Percentiles rank a stretch among this genome's conserved stretches.
phyloP scores from a whole-genome alignment of 192 early-diverging fungal genomes.

The Rhizoclosmatium globosum region DNA sequence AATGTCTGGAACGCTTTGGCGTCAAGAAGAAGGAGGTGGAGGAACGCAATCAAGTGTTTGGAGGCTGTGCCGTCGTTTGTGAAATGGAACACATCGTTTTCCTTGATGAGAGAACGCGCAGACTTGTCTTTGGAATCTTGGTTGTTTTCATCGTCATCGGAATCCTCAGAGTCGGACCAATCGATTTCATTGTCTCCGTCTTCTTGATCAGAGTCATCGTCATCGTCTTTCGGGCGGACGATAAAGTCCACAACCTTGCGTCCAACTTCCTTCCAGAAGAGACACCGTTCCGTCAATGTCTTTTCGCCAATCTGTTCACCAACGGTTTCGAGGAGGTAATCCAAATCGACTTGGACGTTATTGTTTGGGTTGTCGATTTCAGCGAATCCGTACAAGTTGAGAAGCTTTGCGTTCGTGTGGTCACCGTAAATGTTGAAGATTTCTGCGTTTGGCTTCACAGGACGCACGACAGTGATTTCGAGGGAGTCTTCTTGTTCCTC shows the following conservation, averaged over 20 bases:
- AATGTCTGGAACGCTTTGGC: conserved; percentile 56
- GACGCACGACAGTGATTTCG: background rate
- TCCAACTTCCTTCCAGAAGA: conserved; percentile 21
- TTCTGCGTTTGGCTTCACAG: conserved; percentile 14
- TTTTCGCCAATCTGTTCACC: conserved; percentile 55
- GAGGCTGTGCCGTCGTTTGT: conserved; percentile 51
- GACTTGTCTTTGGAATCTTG: conserved; percentile 59
- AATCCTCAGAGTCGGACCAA: conserved; percentile 16
- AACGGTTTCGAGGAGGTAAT: conserved; percentile 29
- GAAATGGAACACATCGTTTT: conserved; percentile 56
- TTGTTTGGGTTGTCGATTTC: conserved; percentile 68
- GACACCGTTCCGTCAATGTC: conserved; percentile 38
- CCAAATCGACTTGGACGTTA: conserved; percentile 55
- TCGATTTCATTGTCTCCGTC: conserved; percentile 49
- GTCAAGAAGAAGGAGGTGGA: conserved; percentile 66
- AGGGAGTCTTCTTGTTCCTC: conserved; percentile 4
- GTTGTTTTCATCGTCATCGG: conserved; percentile 55
- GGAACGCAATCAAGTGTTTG: conserved; percentile 54
- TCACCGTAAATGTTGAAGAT: conserved; percentile 88
- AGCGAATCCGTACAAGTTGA: conserved; percentile 75
- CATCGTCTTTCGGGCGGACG: conserved; percentile 37
- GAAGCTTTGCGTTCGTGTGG: conserved; percentile 67
- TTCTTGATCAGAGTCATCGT: conserved; percentile 46
- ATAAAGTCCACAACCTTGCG: conserved; percentile 29
- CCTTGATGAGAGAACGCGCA: conserved; percentile 47